Conservation (phyloP, 1,284 basidiomycete genomes). For the Marasmius fiardii region DNA sequence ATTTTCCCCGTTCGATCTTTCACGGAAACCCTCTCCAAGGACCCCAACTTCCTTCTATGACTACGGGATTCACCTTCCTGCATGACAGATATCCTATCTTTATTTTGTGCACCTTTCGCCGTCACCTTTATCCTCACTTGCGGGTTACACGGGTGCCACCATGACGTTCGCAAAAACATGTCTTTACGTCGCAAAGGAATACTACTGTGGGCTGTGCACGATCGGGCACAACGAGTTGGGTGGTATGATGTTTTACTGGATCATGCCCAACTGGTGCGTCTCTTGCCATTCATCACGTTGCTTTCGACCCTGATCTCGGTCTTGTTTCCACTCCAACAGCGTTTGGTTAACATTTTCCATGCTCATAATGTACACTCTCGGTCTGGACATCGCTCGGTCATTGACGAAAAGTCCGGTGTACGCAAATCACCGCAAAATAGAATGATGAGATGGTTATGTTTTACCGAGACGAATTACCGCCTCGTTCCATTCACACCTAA, state of each 20-base stretch:
- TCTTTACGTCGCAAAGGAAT: conserved; percentile 48
- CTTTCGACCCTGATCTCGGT: not conserved
- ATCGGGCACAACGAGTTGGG: conserved; percentile 46
- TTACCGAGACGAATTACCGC: too few relatives aligned
- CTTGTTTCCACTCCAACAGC: conserved; percentile 17
- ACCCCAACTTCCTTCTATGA: not conserved
- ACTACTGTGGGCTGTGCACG: conserved; percentile 40
- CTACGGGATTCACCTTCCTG: too few relatives aligned
- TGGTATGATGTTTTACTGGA: conserved; percentile 40
- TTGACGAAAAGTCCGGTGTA: not conserved
- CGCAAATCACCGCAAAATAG: not conserved
- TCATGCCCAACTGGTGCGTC: conserved; percentile 45
- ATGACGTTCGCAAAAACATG: conserved; percentile 55
- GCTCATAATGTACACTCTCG: conserved; percentile 33
- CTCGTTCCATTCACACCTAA: too few relatives aligned
- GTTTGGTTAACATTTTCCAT: conserved; percentile 39
- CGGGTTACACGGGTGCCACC: conserved; percentile 45
- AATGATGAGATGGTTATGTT: too few relatives aligned
- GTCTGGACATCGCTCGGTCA: conserved; percentile 26
- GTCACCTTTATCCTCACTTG: conserved; percentile 24
- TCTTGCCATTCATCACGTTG: conserved; percentile 6
- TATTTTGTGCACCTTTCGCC: conserved; percentile 23
- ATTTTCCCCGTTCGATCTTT: not conserved
- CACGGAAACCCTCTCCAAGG: not conserved
- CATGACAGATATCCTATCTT: conserved; percentile 38